Evolutionary conservation across 352 stramenopile species (phyloP), one percentile per base, ranked within the genome.

Genomic region (Pelagophyceae sp.): DNA sequence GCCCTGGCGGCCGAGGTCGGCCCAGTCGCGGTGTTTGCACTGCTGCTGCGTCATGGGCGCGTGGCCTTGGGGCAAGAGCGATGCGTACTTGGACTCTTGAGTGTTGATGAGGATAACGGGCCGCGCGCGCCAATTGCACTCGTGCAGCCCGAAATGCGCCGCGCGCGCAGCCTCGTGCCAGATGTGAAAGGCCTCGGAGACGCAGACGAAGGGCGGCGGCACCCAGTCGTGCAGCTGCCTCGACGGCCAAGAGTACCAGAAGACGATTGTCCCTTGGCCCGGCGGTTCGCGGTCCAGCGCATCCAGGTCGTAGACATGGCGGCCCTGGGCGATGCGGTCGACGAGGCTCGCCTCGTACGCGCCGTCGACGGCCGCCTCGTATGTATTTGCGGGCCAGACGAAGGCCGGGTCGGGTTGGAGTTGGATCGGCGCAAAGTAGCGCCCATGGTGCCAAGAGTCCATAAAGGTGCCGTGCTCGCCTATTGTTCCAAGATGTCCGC

Each of bases 401-500:
- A 87, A 83, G 35, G 58, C 61, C 32, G 70, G 0, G 64, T 87
- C 80, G n/a, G n/a, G 67, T 35, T 84, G 78, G 54, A 82, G 80
- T 29, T 60, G 71, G 38, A 89, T 87, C 67, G 80, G 50, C 64
- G 72, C 69, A 70, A 89, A 89, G 64, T 88, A 89, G 38, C 75
- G 76, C 50, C 81, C 76, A 76, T 89, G 85, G 40, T 80, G 86
- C 20, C 54, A 65, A 6, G 70, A 35, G 58, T 86, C 78, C 84
- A 89, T 88, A 72, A 89, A 89, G 23, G 85, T 87, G 0, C 85
- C 85, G 70, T 86, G 85, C 20, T 82, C 58, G 61, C n/a, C n/a
- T n/a, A n/a, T n/a, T n/a, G n/a, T n/a, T n/a, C n/a, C n/a, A n/a
- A n/a, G n/a, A n/a, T n/a, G n/a, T n/a, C n/a, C n/a, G n/a, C n/a